Base-by-base conservation (phyloP, 2,329 filamentous ascomycete genomes). In the Penicillium occitanis region DNA sequence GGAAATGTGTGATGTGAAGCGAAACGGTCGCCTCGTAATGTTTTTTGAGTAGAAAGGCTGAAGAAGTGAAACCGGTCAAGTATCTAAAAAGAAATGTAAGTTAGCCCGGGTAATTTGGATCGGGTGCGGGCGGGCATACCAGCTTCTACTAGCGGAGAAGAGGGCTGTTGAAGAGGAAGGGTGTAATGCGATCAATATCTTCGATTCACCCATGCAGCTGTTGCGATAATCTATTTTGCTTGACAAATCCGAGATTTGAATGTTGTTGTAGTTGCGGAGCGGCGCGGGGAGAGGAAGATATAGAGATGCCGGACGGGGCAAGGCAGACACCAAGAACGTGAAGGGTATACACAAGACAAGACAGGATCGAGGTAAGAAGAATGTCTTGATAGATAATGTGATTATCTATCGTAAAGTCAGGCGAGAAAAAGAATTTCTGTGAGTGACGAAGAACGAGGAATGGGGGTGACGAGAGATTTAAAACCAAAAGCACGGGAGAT, bases 401-500 rank as follows among this genome's bases (percentile, higher is more conserved):
- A 14, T 3, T 40, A 37, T 57, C 53, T 37, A 37, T 25, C 2
- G 10, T 14, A 40, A 22, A 57, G 53, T 57, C 33, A 57, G 53
- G 33, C 40, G 33, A 57, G 33, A 40, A 57, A 33, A 57, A 22
- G 53, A 57, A 57, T 57, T n/a, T 33, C 14, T 17, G 28, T 10
- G 50, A n/a, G n/a, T 17, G 19, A 37, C 11, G 51, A 22, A 35
- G 51, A 19, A 53, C 17, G 50, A 33, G 7, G 50, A 35, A 19
- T 37, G 53, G 53, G 33, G 33, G 33, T 57, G 53, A 57, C 53
- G 53, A 57, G 53, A 57, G 53, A 57, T 57, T 57, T 57, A 57
- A 57, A 37, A 57, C 10, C 53, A 57, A 57, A 57, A 57, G 51
- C 51, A 55, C 35, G 55, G 55, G n/a, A 44, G 57, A 60, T 42